Conservation (phyloP, 1,284 basidiomycete species). For the Ceratobasidium sp. region DNA sequence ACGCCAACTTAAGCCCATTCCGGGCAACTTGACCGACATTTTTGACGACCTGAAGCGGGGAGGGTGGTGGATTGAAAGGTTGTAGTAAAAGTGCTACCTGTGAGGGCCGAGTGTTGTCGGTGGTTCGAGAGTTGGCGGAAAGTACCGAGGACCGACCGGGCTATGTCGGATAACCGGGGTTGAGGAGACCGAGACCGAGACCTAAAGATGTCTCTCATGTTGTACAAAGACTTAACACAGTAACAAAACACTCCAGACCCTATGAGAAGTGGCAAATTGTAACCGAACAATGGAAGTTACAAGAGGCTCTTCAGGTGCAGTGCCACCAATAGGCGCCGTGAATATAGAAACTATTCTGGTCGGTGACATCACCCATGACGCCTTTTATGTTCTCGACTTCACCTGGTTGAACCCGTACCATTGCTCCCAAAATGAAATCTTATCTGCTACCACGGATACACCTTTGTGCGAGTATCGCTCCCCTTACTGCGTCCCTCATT, state of each 20-base stretch:
- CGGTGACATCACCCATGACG: slow-evolving; percentile 14
- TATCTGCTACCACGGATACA: slow-evolving; percentile 7
- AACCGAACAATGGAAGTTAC: too few species aligned
- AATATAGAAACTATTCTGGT: background rate
- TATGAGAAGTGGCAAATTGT: too few species aligned
- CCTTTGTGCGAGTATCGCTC: slow-evolving; percentile 49
- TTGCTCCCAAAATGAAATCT: background rate
- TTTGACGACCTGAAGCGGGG: background rate
- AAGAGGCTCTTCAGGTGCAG: too few species aligned
- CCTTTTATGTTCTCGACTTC: slow-evolving; percentile 4
- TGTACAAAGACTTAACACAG: too few species aligned
- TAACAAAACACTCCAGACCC: too few species aligned
- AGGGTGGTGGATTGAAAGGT: too few species aligned
- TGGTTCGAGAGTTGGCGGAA: background rate
- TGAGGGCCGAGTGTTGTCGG: background rate
- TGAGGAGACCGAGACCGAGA: background rate
- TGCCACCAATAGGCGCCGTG: background rate
- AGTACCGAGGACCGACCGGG: background rate
- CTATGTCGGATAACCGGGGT: background rate
- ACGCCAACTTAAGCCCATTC: background rate
- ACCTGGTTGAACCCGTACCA: too few species aligned
- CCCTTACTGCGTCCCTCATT: slow-evolving; percentile 56
- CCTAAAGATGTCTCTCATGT: background rate
- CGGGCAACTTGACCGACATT: background rate
- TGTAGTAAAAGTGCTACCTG: too few species aligned